phyloP scores from a whole-genome alignment of 371 early-diverging fungal genomes.

The Apophysomyces ossiformis region DNA sequence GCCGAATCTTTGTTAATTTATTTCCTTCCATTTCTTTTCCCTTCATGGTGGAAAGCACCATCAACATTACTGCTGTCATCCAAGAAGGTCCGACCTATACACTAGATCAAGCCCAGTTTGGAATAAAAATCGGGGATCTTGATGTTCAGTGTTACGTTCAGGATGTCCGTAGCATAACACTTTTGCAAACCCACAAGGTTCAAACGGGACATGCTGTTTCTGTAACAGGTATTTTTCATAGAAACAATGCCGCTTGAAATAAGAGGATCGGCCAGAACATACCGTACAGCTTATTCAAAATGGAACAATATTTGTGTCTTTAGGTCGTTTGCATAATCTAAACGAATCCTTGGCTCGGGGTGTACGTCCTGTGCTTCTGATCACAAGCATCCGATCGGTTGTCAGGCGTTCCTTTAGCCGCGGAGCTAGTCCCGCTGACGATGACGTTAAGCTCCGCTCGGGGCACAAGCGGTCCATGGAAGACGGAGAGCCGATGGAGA shows the following conservation, averaged over 20 bases:
- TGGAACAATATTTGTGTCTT: background rate
- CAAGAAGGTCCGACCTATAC: background rate
- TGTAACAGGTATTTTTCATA: background rate
- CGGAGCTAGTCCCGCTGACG: no score
- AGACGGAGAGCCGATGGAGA: background rate
- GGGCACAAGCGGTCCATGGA: background rate
- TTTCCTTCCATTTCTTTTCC: background rate
- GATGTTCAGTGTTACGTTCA: constrained; percentile 2
- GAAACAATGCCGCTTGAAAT: no score
- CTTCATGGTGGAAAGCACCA: background rate
- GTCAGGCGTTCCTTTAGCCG: background rate
- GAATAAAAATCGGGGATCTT: background rate
- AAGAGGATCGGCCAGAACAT: background rate
- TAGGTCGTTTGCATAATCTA: background rate
- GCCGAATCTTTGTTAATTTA: background rate
- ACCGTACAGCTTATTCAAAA: background rate
- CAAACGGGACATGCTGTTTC: background rate
- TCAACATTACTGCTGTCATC: background rate
- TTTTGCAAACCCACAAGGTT: background rate
- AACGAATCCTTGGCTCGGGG: constrained; percentile 1
- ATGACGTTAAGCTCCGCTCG: no score
- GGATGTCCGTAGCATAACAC: background rate
- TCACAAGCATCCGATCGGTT: background rate
- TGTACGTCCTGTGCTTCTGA: background rate
- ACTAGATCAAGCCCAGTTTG: constrained; percentile 3